Conservation (phyloP, 352 stramenopile genomes). For the Halophytophthora batemanensis region DNA sequence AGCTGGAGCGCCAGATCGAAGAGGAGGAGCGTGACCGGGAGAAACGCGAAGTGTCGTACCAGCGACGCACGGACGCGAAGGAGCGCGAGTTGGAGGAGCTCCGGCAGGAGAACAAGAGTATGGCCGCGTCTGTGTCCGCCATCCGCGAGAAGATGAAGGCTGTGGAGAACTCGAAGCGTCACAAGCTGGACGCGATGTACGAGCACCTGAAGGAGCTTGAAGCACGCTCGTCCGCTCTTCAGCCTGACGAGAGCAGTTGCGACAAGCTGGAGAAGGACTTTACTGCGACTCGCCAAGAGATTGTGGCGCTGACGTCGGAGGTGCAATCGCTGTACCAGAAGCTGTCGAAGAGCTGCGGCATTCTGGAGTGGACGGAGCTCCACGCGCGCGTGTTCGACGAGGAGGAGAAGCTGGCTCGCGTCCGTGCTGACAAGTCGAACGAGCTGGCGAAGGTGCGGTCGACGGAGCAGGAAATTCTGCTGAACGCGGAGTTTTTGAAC, state of each 20-base stretch:
- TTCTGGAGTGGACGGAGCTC: constrained; percentile 62
- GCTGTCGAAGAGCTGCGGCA: constrained; percentile 47
- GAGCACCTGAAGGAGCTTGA: constrained; percentile 39
- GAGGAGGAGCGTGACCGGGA: constrained; percentile 34
- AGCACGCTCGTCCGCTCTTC: constrained; percentile 30
- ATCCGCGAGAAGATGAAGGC: constrained; percentile 44
- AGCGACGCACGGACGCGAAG: constrained; percentile 39
- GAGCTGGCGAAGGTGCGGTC: constrained; percentile 39
- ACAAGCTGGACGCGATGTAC: constrained; percentile 35
- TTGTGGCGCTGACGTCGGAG: constrained; percentile 35
- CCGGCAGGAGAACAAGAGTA: constrained; percentile 37
- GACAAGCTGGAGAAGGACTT: constrained; percentile 42
- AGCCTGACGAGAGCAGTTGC: constrained; percentile 22
- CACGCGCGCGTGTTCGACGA: constrained; percentile 36
- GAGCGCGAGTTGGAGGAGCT: constrained; percentile 37
- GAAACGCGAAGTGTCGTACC: constrained; percentile 40
- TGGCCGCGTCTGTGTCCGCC: constrained; percentile 30
- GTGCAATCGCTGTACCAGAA: constrained; percentile 54
- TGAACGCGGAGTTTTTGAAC: constrained; percentile 62
- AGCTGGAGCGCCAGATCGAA: constrained; percentile 38
- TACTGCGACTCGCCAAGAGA: constrained; percentile 42
- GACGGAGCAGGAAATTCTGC: constrained; percentile 52
- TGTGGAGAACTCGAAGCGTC: constrained; percentile 38
- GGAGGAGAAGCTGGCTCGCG: constrained; percentile 40
- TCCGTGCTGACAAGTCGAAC: constrained; percentile 26